Evolutionary conservation across 805 yeast species (phyloP).

Genomic region (Wickerhamomyces bovis): DNA sequence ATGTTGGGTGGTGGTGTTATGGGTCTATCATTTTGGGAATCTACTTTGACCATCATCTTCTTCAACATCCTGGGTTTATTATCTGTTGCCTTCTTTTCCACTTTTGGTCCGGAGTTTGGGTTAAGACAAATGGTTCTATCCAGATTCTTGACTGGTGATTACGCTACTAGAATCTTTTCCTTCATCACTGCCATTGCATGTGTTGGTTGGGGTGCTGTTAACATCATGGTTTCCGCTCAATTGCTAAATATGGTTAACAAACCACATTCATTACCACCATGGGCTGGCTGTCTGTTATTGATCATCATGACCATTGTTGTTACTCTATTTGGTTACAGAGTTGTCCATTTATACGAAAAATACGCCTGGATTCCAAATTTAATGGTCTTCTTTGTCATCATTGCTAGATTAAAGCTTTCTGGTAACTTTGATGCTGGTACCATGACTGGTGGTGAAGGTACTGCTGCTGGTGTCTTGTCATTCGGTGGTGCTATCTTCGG

Average conservation of each 20-base stretch:
- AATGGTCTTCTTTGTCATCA: conserved; percentile 67
- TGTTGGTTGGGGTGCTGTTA: conserved; percentile 94
- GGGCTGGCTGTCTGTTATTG: conserved; percentile 86
- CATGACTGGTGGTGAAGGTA: conserved; percentile 47
- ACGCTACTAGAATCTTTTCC: conserved; percentile 71
- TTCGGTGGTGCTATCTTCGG: conserved; percentile 84
- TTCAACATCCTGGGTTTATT: conserved; percentile 67
- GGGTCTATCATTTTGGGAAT: conserved; percentile 67
- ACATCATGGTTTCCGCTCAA: conserved; percentile 86
- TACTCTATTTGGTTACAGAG: conserved; percentile 78
- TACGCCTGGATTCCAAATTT: conserved; percentile 85
- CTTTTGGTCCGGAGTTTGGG: conserved; percentile 80
- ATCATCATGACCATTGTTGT: conserved; percentile 62
- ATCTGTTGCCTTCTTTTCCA: conserved; percentile 79
- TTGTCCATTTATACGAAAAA: conserved; percentile 77
- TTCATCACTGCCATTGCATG: conserved; percentile 76
- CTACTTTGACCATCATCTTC: conserved; percentile 60
- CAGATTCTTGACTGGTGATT: conserved; percentile 70
- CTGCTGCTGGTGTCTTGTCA: conserved; percentile 72
- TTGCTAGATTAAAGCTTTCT: conserved; percentile 67
- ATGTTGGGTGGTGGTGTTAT: conserved; percentile 60
- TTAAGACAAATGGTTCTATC: conserved; percentile 84
- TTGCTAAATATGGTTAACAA: conserved; percentile 69
- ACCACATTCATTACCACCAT: conserved; percentile 59
- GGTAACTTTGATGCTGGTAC: conserved; percentile 55